Percentiles rank a stretch among this genome's conserved stretches.
Evolutionary conservation across 768 basidiomycete genomes (phyloP).

Genomic region (Hypsizygus marmoreus): DNA sequence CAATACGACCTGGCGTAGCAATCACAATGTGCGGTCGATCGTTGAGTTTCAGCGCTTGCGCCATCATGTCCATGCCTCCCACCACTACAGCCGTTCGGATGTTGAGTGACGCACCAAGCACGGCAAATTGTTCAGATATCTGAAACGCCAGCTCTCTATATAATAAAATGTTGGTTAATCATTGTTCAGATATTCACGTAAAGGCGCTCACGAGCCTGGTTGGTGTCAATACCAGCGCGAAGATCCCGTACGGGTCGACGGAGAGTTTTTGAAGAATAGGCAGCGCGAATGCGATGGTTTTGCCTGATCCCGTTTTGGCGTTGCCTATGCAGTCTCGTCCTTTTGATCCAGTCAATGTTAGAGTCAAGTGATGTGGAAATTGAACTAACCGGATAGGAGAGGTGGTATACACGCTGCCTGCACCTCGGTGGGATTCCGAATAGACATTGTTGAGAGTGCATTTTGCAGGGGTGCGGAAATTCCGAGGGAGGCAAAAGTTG

Average conservation of each 20-base stretch:
- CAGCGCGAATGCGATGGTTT: slow-evolving; percentile 95
- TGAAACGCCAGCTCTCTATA: slow-evolving; percentile 94
- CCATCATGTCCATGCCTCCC: slow-evolving; percentile 98
- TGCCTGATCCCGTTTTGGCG: slow-evolving; percentile 97
- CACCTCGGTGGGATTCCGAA: slow-evolving; percentile 80
- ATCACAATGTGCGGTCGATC: slow-evolving; percentile 91
- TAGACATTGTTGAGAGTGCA: slow-evolving; percentile 82
- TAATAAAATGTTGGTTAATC: neutral
- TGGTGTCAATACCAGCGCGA: slow-evolving; percentile 90
- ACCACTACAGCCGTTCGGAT: slow-evolving; percentile 87
- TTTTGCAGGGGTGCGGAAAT: slow-evolving; percentile 60
- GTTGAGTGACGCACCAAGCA: slow-evolving; percentile 81
- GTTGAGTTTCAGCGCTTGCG: slow-evolving; percentile 84
- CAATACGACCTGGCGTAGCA: slow-evolving; percentile 93
- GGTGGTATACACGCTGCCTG: slow-evolving; percentile 90
- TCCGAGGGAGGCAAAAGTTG: slow-evolving; percentile 61
- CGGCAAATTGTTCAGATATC: slow-evolving; percentile 94
- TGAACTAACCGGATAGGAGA: slow-evolving; percentile 67
- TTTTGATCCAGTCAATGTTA: slow-evolving; percentile 26
- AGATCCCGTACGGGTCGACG: slow-evolving; percentile 92
- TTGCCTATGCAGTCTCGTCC: slow-evolving; percentile 97
- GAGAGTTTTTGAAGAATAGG: slow-evolving; percentile 91
- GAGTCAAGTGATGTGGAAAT: too few species aligned
- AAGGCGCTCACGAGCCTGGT: slow-evolving; percentile 64
- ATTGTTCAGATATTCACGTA: neutral